Base-by-base conservation (phyloP, 192 early-diverging fungal genomes). In the Mortierella hygrophila region DNA sequence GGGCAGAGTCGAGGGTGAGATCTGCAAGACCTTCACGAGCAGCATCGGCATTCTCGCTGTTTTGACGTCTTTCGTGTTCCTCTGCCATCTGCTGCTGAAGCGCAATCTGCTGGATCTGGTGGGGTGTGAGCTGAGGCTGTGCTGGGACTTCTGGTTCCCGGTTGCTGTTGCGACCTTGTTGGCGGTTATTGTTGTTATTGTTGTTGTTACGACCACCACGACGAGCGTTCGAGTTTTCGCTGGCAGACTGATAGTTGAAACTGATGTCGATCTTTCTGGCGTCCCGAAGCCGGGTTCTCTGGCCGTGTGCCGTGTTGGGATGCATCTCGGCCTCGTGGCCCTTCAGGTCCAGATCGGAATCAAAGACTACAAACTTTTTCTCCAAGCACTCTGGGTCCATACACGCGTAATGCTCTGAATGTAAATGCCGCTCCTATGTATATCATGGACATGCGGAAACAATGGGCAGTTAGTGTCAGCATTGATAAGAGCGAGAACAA, bases 361-460 rank as follows among this genome's bases (percentile, higher is more conserved):
- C 94, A 91, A 99, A 99, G 2, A 99, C 98, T 49, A 98, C 93
- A 93, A 99, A 99, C 91, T 98, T 99, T 81, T 95, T 93, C 57
- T 97, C 97, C 54, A 97, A 79, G 83, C 98, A 99, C 46, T 94
- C 91, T 13, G 91, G 90, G 37, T 98, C 90, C 74, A 88, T 85
- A 88, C 98, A 99, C 23, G 94, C 85, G 84, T 92, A 95, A 77
- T 99, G 98, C 21, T 96, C 95, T 49, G 85, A 81, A 72, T 91
- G 86, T 75, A 98, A 97, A 90, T 99, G 98, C 20, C 93, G 75
- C 68, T 90, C 92, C 92, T 93, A 73, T 47, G 72, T 52, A 60
- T 29, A 44, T 74, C 9, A 57, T 55, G 26, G n/a, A 73, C 16
- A 65, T 72, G 37, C 65, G 26, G 40, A 37, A 63, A 8, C 47